Evolutionary conservation across 2,329 filamentous ascomycete species (phyloP), one percentile per base, ranked within the genome.

Genomic region (Phaeosphaeria sp.): DNA sequence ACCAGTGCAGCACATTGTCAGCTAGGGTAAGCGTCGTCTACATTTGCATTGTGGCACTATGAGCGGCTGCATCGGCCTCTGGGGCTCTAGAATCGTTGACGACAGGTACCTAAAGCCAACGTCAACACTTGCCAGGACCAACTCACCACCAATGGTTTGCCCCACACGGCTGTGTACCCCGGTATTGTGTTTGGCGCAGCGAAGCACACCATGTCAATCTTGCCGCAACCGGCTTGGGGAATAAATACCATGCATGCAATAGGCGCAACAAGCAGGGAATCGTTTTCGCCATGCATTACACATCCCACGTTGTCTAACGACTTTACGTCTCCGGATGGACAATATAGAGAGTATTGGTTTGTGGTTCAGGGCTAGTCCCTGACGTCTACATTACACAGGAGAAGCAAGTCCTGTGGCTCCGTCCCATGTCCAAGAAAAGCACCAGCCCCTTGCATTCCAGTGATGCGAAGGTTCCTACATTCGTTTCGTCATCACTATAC

Each of bases 51-150:
- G 61, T 60, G 54, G 33, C 23, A 46, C 49, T 47, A 56, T 52
- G 55, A 59, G 41, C 52, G 54, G 60, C 47, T 66, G 56, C 58
- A 17, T 48, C 43, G 50, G 13, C 25, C 23, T 51, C 41, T 25
- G 39, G 27, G 23, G 61, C 60, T 58, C 60, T 59, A 61, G 59
- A 68, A 54, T 71, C 64, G 60, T 64, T 71, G 62, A 72, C 62
- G 65, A 67, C 66, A 71, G 53, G 63, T 59, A 66, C 62, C 51
- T 46, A 43, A 52, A 50, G 55, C 62, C 39, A 67, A 69, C 67
- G 67, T 72, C 66, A 72, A 67, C 52, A 69, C 57, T 65, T 50
- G 41, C 55, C 54, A 25, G 47, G 50, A 58, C 48, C 48, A 54
- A 42, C 41, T 49, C 61, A 64, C 58, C 57, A 59, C 66, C 64